Percentiles rank a stretch among this genome's conserved stretches.
Evolutionary conservation across 2,329 filamentous ascomycete species (phyloP).

Genomic region (Pseudogymnoascus sp.): DNA sequence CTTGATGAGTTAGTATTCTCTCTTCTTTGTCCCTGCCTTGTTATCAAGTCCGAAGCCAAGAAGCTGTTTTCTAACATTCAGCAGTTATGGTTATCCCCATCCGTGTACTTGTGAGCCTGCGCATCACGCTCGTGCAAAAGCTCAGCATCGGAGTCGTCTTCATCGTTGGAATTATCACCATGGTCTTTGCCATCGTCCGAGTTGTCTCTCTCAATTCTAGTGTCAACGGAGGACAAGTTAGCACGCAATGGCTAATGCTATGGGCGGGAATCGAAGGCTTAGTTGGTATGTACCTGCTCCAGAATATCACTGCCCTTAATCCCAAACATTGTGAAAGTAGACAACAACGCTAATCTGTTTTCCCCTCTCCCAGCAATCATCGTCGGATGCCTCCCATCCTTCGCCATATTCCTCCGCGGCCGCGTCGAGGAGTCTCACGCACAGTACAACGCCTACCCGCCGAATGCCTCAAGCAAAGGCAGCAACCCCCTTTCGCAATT

Average conservation of each 20-base stretch:
- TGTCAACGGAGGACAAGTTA: constrained; percentile 13
- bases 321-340: not conserved
- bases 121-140: constrained; percentile 14
- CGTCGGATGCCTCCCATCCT: constrained; percentile 17
- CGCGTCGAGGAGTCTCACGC: constrained; percentile 10
- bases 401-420: constrained; percentile 17
- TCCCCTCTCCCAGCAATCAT: constrained; percentile 10
- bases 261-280: constrained; percentile 16
- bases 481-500: not conserved
- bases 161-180: constrained; percentile 17
- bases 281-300: constrained; percentile 10
- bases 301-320: not conserved
- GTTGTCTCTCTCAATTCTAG: constrained; percentile 15
- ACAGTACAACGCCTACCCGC: not conserved
- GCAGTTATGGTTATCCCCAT: constrained; percentile 18
- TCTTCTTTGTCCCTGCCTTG: not conserved
- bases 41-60: not conserved
- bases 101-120: constrained; percentile 14
- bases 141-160: constrained; percentile 15
- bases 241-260: constrained; percentile 16
- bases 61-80: not conserved
- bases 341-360: not conserved
- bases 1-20: constrained; percentile 14
- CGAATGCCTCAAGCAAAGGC: not conserved
- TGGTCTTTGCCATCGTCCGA: constrained; percentile 17